Evolutionary conservation across 192 early-diverging fungal species (phyloP), one percentile per base, ranked within the genome.

Genomic region (Ambispora gerdemannii): DNA sequence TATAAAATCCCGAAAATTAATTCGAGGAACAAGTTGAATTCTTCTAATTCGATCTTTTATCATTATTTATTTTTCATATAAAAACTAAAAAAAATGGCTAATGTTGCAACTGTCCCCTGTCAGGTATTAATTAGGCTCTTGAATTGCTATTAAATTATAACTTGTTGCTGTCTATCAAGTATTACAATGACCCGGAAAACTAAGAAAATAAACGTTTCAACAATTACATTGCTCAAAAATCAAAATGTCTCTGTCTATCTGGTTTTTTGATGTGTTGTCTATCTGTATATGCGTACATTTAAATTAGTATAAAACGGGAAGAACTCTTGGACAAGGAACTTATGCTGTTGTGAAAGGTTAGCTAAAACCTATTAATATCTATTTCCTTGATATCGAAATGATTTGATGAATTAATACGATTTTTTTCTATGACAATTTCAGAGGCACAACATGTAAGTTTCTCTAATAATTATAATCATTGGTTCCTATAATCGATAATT

Each of bases 261-360:
- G 33, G 10, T 33, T 30, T 17, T 60, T 81, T 83, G 50, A 81
- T 81, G 28, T 86, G n/a, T n/a, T n/a, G n/a, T n/a, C n/a, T n/a
- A n/a, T n/a, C n/a, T n/a, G n/a, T n/a, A n/a, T n/a, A n/a, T n/a
- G n/a, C n/a, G n/a, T n/a, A n/a, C n/a, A n/a, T n/a, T n/a, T n/a
- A n/a, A n/a, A 85, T 70, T 81, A 86, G 68, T 89, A 89, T 80
- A 86, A 84, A 69, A 87, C 86, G n/a, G 87, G 87, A 67, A 84
- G 80, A 50, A 78, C 81, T 13, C 77, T 89, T 11, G 87, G 87
- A 3, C 80, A 87, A 72, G 87, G 87, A 19, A 88, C 85, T 51
- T 89, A 89, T 75, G 87, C 87, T 43, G 81, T 81, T 1, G 87
- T 89, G 66, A 89, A 89, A 80, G 84, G 84, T 86, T 36, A 36